Percentiles rank a stretch among this genome's conserved stretches.
These are phyloP conservation scores for Skeletonema menzelii DNA, from an alignment of 108 stramenopile genomes.

Conservation along the genomic window DNA sequence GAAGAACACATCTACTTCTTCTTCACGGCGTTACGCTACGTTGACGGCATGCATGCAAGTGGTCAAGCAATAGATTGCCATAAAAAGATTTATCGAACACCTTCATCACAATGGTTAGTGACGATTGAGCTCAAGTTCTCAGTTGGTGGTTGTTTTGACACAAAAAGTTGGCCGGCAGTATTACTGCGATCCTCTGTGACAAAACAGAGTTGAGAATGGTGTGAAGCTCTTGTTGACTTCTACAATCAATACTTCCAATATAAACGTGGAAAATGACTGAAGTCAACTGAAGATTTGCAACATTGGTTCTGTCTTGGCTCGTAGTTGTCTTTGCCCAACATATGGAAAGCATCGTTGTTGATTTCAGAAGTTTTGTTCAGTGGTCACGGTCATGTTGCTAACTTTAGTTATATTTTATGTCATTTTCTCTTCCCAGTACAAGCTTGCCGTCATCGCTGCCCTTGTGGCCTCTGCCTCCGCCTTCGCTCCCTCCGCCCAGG, in stretches of 20 bases:
- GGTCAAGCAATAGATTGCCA: too few species aligned
- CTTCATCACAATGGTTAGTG: neutral
- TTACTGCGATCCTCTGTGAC: neutral
- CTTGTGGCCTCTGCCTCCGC: neutral
- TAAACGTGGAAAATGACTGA: too few species aligned
- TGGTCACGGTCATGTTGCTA: neutral
- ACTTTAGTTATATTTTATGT: neutral
- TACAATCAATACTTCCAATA: too few species aligned
- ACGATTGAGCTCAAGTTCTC: neutral
- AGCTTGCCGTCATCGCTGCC: conserved; percentile 2
- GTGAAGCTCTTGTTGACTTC: too few species aligned
- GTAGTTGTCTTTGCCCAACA: neutral
- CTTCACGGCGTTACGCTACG: too few species aligned
- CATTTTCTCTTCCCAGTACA: neutral
- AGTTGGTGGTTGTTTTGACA: neutral
- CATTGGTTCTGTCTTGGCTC: too few species aligned
- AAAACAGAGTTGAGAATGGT: neutral
- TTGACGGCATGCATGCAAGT: too few species aligned
- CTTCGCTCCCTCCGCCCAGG: neutral
- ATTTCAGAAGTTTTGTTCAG: too few species aligned
- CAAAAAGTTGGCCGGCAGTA: neutral
- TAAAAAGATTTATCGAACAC: neutral
- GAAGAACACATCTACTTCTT: too few species aligned
- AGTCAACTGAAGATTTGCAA: too few species aligned
- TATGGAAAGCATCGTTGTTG: neutral